Base-by-base conservation (phyloP, 1,139 yeast species). In the Nadsonia starkeyi-henricii region DNA sequence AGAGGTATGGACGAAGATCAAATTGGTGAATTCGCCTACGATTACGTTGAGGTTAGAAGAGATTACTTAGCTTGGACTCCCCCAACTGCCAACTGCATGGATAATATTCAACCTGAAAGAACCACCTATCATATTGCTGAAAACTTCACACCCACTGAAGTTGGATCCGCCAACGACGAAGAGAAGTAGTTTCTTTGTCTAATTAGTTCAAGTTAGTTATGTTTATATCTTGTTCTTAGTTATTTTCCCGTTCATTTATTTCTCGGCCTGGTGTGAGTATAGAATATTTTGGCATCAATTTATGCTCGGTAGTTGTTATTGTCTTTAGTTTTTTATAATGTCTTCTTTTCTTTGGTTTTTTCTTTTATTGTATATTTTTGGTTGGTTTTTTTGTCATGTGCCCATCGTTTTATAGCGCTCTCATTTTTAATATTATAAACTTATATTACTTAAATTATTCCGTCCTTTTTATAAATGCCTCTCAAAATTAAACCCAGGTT, bases 1-100 rank as follows among this genome's bases (percentile, higher is more conserved):
- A 71, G 73, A 30, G 98, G 98, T 53, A 77, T 88, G 68, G 98
- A 91, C 65, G 97, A 91, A 65, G 95, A 86, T 66, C 96, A 91
- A 69, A 85, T 91, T 57, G 98, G 98, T 48, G 97, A 91, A 66
- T 91, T 91, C 68, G 98, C 98, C 20, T 91, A 89, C 64, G 97
- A 91, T 67, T 91, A 88, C 62, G 96, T 91, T 51, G 98, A 91
- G 70, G 95, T 89, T 20, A 78, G 97, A 67, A 78, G 97, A 64
- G 95, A 89, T 67, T 89, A 84, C 67, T 75, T 84, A 60, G 85
- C 86, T 57, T 85, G 81, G 80, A 52, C 61, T 20, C 62, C 68
- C 2, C 68, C 69, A 4, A 48, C 48, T 33, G 15, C 39, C 17
- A 33, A 33, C 17, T 12, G 39, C 12, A 13, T 33, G 39, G 17